Conservation (phyloP, 257 asterid genomes). For the Striga asiatica region DNA sequence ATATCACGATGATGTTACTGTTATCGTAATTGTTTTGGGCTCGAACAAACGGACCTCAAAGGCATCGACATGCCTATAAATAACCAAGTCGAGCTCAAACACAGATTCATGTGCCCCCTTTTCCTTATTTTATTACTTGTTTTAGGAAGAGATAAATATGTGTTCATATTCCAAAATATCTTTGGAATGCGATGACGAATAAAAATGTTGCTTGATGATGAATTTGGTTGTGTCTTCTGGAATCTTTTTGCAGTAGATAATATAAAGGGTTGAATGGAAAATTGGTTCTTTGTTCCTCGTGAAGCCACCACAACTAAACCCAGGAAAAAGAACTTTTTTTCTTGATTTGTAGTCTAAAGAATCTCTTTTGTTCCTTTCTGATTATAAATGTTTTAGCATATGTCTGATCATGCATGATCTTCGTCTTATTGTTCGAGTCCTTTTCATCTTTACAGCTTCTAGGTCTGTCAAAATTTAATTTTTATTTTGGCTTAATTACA, state of each 20-base stretch:
- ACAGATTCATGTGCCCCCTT: background rate
- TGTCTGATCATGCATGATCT: background rate
- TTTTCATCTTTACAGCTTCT: conserved; percentile 18
- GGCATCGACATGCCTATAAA: conserved; percentile 65
- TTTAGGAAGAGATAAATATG: background rate
- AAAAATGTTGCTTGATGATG: conserved; percentile 16
- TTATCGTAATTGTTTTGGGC: conserved; percentile 68
- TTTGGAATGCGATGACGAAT: background rate
- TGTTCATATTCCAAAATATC: background rate
- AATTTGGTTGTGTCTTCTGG: too few species aligned
- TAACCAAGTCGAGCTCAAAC: background rate
- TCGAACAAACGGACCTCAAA: conserved; percentile 73
- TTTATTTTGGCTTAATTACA: too few species aligned
- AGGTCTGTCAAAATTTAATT: conserved; percentile 18
- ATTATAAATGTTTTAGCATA: conserved; percentile 11
- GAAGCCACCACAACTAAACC: background rate
- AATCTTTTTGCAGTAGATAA: too few species aligned
- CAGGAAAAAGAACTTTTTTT: background rate
- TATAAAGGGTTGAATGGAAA: background rate
- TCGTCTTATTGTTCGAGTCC: conserved; percentile 20
- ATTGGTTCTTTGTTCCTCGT: conserved; percentile 1
- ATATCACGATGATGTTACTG: conserved; percentile 92
- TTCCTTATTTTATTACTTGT: background rate
- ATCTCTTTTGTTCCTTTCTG: conserved; percentile 1
- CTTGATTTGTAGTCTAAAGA: conserved; percentile 1